phyloP scores from a whole-genome alignment of 1,284 basidiomycete genomes.

The Leucoagaricus sp. region DNA sequence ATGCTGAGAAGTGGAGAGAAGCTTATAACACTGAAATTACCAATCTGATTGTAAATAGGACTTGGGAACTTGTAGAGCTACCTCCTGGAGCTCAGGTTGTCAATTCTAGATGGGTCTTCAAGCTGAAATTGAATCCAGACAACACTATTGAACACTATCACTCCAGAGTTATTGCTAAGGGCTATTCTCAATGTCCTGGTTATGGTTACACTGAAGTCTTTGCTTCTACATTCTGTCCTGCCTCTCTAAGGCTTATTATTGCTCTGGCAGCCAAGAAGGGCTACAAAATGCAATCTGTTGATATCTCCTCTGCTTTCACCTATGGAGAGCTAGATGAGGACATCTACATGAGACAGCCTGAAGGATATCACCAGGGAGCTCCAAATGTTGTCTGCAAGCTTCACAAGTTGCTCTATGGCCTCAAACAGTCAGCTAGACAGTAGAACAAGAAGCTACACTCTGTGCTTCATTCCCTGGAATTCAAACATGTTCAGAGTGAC shows the following conservation, averaged over 20 bases:
- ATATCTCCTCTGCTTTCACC: background rate
- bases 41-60: background rate
- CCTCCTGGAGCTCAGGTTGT: background rate
- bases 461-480: too few species aligned
- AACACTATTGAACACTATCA: conserved; percentile 2
- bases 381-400: background rate
- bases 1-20: conserved; percentile 1
- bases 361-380: background rate
- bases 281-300: background rate
- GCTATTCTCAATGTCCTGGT: conserved; percentile 2
- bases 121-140: conserved; percentile 1
- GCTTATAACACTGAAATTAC: conserved; percentile 2
- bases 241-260: background rate
- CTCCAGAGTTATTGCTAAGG: conserved; percentile 2
- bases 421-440: too few species aligned
- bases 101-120: conserved; percentile 5
- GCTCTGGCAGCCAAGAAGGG: background rate
- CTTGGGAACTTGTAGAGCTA: conserved; percentile 2
- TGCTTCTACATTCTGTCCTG: conserved; percentile 3
- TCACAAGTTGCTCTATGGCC: background rate
- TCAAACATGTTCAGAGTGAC: too few species aligned
- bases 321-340: conserved; percentile 4
- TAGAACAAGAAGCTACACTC: too few species aligned
- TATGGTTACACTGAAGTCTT: conserved; percentile 3
- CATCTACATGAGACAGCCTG: background rate